Evolutionary conservation across 495 filamentous ascomycete species (phyloP).

Genomic region (Sabuloglossum arenarium): DNA sequence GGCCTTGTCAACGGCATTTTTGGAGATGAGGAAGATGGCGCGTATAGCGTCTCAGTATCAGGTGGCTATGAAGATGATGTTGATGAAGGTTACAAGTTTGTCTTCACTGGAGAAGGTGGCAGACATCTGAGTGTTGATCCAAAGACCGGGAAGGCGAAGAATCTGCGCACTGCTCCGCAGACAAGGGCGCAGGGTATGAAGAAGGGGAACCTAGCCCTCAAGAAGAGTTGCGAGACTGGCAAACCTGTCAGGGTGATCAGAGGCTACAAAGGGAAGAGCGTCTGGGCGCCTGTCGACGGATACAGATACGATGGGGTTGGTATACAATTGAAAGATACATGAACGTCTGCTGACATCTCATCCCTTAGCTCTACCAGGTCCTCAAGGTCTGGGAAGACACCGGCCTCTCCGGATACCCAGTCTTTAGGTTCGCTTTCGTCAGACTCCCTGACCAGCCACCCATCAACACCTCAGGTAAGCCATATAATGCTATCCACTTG

Average conservation of each 20-base stretch:
- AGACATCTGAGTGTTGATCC: conserved; percentile 12
- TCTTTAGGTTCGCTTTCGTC: conserved; percentile 14
- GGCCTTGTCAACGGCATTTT: conserved; percentile 10
- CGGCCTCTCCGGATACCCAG: conserved; percentile 12
- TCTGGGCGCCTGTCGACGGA: conserved; percentile 10
- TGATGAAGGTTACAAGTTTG: conserved; percentile 16
- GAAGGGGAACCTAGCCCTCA: conserved; percentile 11
- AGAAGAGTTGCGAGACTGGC: conserved; percentile 10
- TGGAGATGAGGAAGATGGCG: conserved; percentile 7
- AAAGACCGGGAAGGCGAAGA: conserved; percentile 11
- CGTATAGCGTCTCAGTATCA: conserved; percentile 15
- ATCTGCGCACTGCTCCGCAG: conserved; percentile 15
- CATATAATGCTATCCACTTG: not conserved
- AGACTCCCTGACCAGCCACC: not conserved
- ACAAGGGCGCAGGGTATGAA: conserved; percentile 10
- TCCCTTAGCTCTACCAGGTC: conserved; percentile 11
- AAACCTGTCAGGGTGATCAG: conserved; percentile 15
- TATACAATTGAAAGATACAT: not conserved
- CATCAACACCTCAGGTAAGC: not conserved
- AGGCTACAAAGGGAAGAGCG: conserved; percentile 13
- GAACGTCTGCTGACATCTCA: not conserved
- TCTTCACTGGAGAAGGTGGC: conserved; percentile 15
- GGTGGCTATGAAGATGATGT: conserved; percentile 17
- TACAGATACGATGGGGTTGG: conserved; percentile 14
- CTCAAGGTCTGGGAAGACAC: conserved; percentile 14